phyloP scores from a whole-genome alignment of 257 asterid species.

The Rehmannia glutinosa region DNA sequence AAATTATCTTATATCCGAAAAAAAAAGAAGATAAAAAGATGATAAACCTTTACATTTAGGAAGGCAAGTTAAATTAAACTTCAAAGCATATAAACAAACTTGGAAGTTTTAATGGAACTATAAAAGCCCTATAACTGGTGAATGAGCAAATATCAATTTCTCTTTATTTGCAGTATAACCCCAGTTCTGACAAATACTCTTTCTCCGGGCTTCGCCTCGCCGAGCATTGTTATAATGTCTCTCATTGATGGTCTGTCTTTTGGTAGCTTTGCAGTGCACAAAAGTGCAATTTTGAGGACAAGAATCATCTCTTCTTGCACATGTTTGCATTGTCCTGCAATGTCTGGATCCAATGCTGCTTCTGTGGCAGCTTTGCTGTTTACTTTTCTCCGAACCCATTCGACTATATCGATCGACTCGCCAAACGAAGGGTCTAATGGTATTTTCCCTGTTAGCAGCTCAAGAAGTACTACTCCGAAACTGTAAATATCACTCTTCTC shows the following conservation, averaged over 20 bases:
- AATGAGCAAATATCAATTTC: slow-evolving; percentile 60
- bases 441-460: slow-evolving; percentile 63
- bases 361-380: slow-evolving; percentile 26
- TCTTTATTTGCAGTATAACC: slow-evolving; percentile 59
- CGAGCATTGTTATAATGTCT: slow-evolving; percentile 68
- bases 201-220: slow-evolving; percentile 87
- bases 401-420: slow-evolving; percentile 56
- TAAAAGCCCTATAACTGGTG: slow-evolving; percentile 71
- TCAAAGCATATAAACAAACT: slow-evolving; percentile 21
- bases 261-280: slow-evolving; percentile 80
- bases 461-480: slow-evolving; percentile 76
- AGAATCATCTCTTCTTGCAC: slow-evolving; percentile 79
- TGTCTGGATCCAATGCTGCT: slow-evolving; percentile 48
- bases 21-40: background rate
- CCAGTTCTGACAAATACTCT: slow-evolving; percentile 69
- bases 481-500: slow-evolving; percentile 86
- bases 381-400: slow-evolving; percentile 54
- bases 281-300: slow-evolving; percentile 67
- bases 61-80: slow-evolving; percentile 14
- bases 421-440: slow-evolving; percentile 66
- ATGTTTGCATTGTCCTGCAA: slow-evolving; percentile 60
- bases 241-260: slow-evolving; percentile 86
- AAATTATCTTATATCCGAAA: background rate
- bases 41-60: slow-evolving; percentile 10
- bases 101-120: slow-evolving; percentile 26